phyloP scores from a whole-genome alignment of 495 filamentous ascomycete genomes.

The Hypoxylon fragiforme region DNA sequence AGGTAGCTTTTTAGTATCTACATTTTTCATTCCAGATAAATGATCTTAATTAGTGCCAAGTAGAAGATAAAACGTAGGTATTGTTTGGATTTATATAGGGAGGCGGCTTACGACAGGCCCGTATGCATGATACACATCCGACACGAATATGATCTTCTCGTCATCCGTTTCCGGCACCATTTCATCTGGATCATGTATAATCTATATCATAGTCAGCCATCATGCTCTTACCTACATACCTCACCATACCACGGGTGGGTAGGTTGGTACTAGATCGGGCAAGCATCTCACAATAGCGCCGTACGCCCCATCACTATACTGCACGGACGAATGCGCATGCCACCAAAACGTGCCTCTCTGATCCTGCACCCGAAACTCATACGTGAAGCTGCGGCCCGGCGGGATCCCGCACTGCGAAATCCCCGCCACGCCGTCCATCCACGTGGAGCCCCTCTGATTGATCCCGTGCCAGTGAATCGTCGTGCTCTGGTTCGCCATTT shows the following conservation, averaged over 20 bases:
- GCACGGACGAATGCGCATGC: conserved; percentile 33
- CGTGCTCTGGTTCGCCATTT: conserved; percentile 33
- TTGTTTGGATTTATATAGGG: neutral
- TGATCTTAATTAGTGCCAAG: conserved; percentile 1
- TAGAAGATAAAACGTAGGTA: neutral
- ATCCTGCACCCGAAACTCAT: conserved; percentile 32
- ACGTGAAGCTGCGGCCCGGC: conserved; percentile 35
- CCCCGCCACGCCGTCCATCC: conserved; percentile 9
- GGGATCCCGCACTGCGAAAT: conserved; percentile 41
- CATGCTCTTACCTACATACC: neutral
- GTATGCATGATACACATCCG: conserved; percentile 38
- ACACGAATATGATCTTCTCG: conserved; percentile 36
- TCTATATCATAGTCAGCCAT: conserved; percentile 5
- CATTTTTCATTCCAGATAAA: no score
- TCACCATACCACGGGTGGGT: no score
- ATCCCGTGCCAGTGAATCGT: conserved; percentile 36
- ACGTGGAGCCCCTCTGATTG: neutral
- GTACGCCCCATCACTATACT: conserved; percentile 36
- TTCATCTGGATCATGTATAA: conserved; percentile 35
- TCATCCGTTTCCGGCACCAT: conserved; percentile 31
- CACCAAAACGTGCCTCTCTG: conserved; percentile 41
- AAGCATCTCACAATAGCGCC: conserved; percentile 30
- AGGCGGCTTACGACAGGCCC: conserved; percentile 26
- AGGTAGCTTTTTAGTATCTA: conserved; percentile 36
- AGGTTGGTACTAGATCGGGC: no score